Base-by-base conservation (phyloP, 2,329 filamentous ascomycete genomes). In the Harringtonia aguacate region DNA sequence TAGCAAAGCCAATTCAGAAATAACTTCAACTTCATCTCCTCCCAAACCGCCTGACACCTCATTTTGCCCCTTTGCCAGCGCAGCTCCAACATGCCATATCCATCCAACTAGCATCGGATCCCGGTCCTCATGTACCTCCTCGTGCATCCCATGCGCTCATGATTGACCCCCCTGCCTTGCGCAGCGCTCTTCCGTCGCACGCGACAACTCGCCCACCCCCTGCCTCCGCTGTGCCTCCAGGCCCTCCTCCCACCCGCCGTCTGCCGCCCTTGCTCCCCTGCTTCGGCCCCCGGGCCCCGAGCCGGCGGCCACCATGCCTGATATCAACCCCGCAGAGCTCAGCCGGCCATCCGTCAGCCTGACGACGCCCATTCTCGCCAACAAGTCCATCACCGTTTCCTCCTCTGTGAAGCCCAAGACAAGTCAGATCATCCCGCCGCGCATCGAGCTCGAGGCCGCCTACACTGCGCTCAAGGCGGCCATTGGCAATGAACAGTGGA, bases 241-340 rank as follows among this genome's bases (percentile, higher is more conserved):
- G 21, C 7, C 6, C 24, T 27, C 7, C 24, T 27, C 24, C 24
- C 7, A 27, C 24, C 41, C 48, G 30, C 31, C 21, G 21, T 53
- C 53, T 48, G 55, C 54, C 55, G 53, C 52, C 50, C 53, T 57
- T 48, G 49, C 48, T 43, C 47, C 45, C 43, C 51, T 48, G 41
- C 50, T 27, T 3, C 20, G 17, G 36, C 22, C 14, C 21, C 36
- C 14, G 22, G 17, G n/a, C 18, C 13, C 6, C n/a, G n/a, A 28
- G 18, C 31, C 39, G 38, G 21, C 27, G 27, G 27, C 13, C 47
- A 58, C 51, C 52, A 82, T 82, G 78, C 77, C 78, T 55, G 79
- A 82, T 65, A 82, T 83, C 65, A 79, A 82, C 67, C 79, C 79
- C 56, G 77, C 79, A 66, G 77, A 79, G 51, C 63, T 83, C 55